Evolutionary conservation across 1,284 basidiomycete genomes (phyloP).

Genomic region (Takashimella tepidaria): DNA sequence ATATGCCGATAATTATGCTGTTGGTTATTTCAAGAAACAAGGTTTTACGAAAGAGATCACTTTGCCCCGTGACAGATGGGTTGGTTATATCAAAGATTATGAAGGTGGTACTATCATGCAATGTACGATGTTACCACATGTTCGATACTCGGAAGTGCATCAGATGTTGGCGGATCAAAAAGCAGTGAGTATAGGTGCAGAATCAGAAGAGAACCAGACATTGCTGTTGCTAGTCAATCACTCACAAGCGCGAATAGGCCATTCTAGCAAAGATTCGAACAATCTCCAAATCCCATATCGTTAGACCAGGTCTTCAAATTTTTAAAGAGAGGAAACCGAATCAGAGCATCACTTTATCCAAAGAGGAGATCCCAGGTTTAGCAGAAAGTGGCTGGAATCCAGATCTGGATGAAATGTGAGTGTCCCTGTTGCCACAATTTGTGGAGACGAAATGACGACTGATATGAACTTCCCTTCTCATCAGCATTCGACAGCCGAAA

Average conservation of each 20-base stretch:
- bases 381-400: slow-evolving; percentile 92
- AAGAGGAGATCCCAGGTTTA: slow-evolving; percentile 74
- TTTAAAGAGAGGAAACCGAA: slow-evolving; percentile 57
- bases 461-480: neutral
- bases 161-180: slow-evolving; percentile 77
- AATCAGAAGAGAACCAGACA: no score
- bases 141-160: slow-evolving; percentile 82
- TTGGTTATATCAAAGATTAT: slow-evolving; percentile 99
- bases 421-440: slow-evolving; percentile 9
- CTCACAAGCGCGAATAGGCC: slow-evolving; percentile 50
- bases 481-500: slow-evolving; percentile 53
- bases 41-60: slow-evolving; percentile 98
- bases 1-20: slow-evolving; percentile 98
- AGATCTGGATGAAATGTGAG: slow-evolving; percentile 72
- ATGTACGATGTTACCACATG: slow-evolving; percentile 85
- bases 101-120: slow-evolving; percentile 99
- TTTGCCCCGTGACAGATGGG: slow-evolving; percentile 85
- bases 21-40: slow-evolving; percentile 98
- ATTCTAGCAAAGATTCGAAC: slow-evolving; percentile 83
- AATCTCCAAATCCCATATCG: slow-evolving; percentile 78
- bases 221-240: neutral
- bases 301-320: slow-evolving; percentile 74
- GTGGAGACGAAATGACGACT: neutral
- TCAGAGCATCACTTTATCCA: slow-evolving; percentile 31
- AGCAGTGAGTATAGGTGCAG: slow-evolving; percentile 53